Conservation (phyloP, 805 yeast species). For the Lipomyces oligophaga region DNA sequence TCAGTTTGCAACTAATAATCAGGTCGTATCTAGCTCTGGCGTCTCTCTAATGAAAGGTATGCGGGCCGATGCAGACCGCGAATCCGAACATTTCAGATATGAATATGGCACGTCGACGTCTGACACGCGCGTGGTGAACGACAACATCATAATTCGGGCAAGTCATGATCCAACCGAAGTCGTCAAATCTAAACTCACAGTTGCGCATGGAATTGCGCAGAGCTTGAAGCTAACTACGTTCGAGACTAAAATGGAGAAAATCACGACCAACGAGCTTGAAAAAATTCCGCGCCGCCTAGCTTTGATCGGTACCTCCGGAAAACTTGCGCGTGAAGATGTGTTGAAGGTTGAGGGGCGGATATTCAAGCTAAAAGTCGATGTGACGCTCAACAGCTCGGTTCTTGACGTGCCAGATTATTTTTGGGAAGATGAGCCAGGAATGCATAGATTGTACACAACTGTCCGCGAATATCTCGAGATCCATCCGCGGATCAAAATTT, state of each 20-base stretch:
- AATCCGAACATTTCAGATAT: slow-evolving; percentile 81
- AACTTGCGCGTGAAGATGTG: slow-evolving; percentile 72
- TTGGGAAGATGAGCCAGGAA: slow-evolving; percentile 92
- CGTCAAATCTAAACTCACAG: slow-evolving; percentile 83
- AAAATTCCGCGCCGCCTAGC: slow-evolving; percentile 87
- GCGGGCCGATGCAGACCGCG: slow-evolving; percentile 77
- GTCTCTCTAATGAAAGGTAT: slow-evolving; percentile 54
- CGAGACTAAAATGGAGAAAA: slow-evolving; percentile 77
- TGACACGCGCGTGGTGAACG: slow-evolving; percentile 62
- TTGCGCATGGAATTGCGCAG: slow-evolving; percentile 96
- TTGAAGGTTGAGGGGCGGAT: slow-evolving; percentile 84
- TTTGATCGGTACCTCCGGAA: slow-evolving; percentile 77
- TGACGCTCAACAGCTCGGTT: slow-evolving; percentile 82
- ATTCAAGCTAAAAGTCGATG: slow-evolving; percentile 88
- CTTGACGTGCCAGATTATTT: slow-evolving; percentile 94
- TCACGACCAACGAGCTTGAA: slow-evolving; percentile 49
- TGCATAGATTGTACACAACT: slow-evolving; percentile 87
- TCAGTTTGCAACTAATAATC: slow-evolving; percentile 52
- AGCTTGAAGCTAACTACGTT: slow-evolving; percentile 86
- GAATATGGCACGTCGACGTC: slow-evolving; percentile 54
- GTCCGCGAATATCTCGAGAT: slow-evolving; percentile 90
- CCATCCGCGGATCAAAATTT: slow-evolving; percentile 88
- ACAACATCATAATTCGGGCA: slow-evolving; percentile 83
- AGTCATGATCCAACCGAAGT: slow-evolving; percentile 49
- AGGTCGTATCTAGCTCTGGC: neutral